Conservation (phyloP, 2,329 filamentous ascomycete species). For the Trichoderma endophyticum region DNA sequence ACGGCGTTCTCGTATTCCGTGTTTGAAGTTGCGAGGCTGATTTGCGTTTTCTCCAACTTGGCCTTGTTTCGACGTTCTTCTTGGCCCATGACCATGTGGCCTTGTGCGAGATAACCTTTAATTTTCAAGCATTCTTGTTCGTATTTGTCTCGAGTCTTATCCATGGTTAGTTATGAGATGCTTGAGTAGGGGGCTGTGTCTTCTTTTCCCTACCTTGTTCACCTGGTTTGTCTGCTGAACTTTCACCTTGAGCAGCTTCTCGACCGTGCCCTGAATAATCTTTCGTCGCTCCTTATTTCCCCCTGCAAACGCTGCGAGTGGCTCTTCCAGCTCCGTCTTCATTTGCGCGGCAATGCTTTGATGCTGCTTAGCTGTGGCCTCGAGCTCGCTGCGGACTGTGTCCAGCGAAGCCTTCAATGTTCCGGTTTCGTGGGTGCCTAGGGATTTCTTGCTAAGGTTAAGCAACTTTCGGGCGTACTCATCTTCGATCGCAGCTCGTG, state of each 20-base stretch:
- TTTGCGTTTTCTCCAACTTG: constrained; percentile 97
- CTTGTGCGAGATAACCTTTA: constrained; percentile 96
- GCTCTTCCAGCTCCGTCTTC: constrained; percentile 94
- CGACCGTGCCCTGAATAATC: constrained; percentile 90
- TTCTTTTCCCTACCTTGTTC: constrained; percentile 67
- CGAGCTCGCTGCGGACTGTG: constrained; percentile 81
- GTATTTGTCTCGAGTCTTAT: constrained; percentile 81
- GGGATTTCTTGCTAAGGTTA: constrained; percentile 78
- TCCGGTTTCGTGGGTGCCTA: constrained; percentile 84
- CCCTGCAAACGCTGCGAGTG: constrained; percentile 83
- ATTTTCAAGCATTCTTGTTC: constrained; percentile 98
- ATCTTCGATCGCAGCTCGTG: constrained; percentile 90
- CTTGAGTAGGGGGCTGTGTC: not conserved
- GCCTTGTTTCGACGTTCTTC: constrained; percentile 99
- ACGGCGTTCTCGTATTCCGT: constrained; percentile 91
- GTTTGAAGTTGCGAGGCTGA: constrained; percentile 86
- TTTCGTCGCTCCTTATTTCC: constrained; percentile 96
- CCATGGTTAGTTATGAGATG: not conserved
- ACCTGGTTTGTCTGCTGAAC: constrained; percentile 85
- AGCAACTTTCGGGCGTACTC: constrained; percentile 91
- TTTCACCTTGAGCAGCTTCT: constrained; percentile 91
- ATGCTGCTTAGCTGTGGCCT: constrained; percentile 91
- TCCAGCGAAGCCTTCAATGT: constrained; percentile 82
- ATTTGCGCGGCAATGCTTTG: constrained; percentile 87
- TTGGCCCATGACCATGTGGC: constrained; percentile 99